phyloP scores from a whole-genome alignment of 441 rosid genomes.

The Adansonia gregorii region DNA sequence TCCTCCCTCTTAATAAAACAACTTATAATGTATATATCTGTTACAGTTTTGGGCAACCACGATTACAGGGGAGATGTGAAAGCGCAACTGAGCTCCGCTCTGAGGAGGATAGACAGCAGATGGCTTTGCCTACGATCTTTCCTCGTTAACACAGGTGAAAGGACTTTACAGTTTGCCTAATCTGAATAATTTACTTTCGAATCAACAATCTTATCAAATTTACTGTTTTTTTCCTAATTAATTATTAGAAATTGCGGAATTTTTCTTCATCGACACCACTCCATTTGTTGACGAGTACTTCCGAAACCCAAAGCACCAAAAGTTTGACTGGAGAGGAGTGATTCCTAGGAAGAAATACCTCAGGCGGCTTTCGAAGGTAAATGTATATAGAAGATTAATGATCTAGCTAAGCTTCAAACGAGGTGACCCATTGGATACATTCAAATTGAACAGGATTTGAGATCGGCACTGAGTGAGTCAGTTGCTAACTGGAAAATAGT shows the following conservation, averaged over 20 bases:
- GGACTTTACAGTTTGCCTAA: not conserved
- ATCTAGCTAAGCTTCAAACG: not conserved
- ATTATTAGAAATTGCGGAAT: conserved; percentile 44
- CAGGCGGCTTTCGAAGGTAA: conserved; percentile 52
- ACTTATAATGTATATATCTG: no score
- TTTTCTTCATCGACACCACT: conserved; percentile 58
- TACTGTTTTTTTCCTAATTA: not conserved
- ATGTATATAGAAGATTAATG: not conserved
- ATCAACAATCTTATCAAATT: not conserved
- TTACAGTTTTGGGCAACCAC: conserved; percentile 66
- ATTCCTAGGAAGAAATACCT: conserved; percentile 57
- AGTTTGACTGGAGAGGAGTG: conserved; percentile 79
- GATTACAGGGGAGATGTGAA: conserved; percentile 63
- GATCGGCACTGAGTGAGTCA: conserved; percentile 50
- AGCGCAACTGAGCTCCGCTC: conserved; percentile 51
- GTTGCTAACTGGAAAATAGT: conserved; percentile 78
- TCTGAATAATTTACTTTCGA: not conserved
- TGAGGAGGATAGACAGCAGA: conserved; percentile 54
- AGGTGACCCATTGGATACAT: no score
- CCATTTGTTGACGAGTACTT: conserved; percentile 64
- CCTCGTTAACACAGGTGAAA: conserved; percentile 48
- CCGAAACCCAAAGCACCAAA: conserved; percentile 41
- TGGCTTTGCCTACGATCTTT: conserved; percentile 72
- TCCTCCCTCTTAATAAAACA: no score
- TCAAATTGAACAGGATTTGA: conserved; percentile 49